Percentiles rank a stretch among this genome's conserved stretches.
Evolutionary conservation across 2,329 filamentous ascomycete genomes (phyloP).

Genomic region (Penicillium sp.): DNA sequence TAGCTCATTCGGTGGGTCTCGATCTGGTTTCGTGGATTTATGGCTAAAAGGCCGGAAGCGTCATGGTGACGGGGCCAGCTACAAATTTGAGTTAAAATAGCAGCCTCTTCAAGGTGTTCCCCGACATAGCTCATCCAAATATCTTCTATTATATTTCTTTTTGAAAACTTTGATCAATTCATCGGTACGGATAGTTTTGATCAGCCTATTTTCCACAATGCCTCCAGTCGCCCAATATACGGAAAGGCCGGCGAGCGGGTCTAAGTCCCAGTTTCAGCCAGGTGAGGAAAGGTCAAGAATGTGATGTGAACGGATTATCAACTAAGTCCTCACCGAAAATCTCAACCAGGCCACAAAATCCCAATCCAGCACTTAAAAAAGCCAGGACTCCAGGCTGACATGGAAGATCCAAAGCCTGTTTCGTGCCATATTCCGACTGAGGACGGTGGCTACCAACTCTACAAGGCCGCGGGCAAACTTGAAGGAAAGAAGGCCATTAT

Average conservation of each 20-base stretch:
- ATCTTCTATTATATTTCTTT: background rate
- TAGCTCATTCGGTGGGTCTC: background rate
- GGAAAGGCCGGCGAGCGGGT: slow-evolving; percentile 22
- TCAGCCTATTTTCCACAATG: slow-evolving; percentile 7
- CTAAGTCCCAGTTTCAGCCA: slow-evolving; percentile 35
- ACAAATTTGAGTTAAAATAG: background rate
- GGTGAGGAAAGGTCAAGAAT: slow-evolving; percentile 20
- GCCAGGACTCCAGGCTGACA: slow-evolving; percentile 56
- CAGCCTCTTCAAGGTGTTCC: background rate
- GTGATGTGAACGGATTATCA: background rate
- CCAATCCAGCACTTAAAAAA: slow-evolving; percentile 54
- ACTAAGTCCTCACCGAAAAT: background rate
- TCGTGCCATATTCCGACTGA: slow-evolving; percentile 67
- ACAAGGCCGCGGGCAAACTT: slow-evolving; percentile 75
- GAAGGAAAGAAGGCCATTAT: slow-evolving; percentile 74
- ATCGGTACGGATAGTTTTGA: background rate
- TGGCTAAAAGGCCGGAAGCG: background rate
- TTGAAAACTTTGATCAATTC: background rate
- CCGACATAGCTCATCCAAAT: background rate
- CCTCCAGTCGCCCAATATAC: slow-evolving; percentile 14
- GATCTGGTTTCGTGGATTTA: background rate
- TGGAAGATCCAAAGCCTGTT: slow-evolving; percentile 59
- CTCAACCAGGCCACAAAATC: slow-evolving; percentile 48
- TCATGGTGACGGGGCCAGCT: background rate
- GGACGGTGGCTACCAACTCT: slow-evolving; percentile 67